Base-by-base conservation (phyloP, 75 land plant species). In the Pinus tabuliformis region DNA sequence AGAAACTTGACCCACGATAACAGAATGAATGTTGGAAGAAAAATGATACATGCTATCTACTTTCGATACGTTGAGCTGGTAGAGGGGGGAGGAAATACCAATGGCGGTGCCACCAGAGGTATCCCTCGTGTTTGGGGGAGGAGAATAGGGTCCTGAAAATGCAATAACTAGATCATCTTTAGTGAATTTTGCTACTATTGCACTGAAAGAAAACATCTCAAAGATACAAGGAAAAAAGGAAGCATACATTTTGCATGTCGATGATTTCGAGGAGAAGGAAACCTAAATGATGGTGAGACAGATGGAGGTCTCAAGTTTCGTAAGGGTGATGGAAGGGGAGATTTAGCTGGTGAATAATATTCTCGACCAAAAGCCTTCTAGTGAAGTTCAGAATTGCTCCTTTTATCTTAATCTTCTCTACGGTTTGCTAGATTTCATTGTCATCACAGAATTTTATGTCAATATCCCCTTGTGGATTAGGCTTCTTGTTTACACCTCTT, bases 21-120 rank as follows among this genome's bases (percentile, higher is more conserved):
- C 9, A 45, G 52, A 45, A 45, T 45, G 52, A 45, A 45, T 45
- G 9, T 65, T 65, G 1, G 26, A 62, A 62, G 65, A 16, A 68
- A 68, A 20, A 68, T 2, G 9, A 66, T 0, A 66, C 8, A n/a
- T 39, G n/a, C 7, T 68, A 12, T 68, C 52, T 45, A 39, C 45
- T 65, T 65, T 54, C 24, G 13, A 20, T 72, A 89, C 91, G 89
- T 80, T 58, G 78, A 78, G 82, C 75, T 62, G 89, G 91, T 60
- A 89, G 89, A 26, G 91, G 89, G 89, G 68, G 89, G 89, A 62
- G 89, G 86, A 45, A 87, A 64, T 56, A 63, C 8, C 30, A 75
- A 52, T 65, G 75, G 30, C 26, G 72, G 61, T 68, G 73, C 15
- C 65, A 83, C 78, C 56, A 77, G 4, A 39, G 71, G 49, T 39